Conservation (phyloP, 345 rosid species). For the Lepidium didymum region DNA sequence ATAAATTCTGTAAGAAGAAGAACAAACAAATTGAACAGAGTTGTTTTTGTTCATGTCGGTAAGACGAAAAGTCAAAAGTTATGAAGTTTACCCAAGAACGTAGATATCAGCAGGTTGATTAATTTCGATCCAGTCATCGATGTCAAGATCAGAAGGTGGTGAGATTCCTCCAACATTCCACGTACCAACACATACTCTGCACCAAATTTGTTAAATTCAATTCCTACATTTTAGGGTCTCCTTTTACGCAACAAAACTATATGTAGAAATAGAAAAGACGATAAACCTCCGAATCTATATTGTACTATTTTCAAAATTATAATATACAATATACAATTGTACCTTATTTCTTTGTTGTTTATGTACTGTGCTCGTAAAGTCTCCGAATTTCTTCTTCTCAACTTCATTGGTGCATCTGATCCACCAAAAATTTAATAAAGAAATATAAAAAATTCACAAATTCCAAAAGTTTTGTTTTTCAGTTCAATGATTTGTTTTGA, state of each 20-base stretch:
- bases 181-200: slow-evolving; percentile 69
- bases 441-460: neutral
- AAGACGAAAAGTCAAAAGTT: slow-evolving; percentile 13
- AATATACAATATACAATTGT: neutral
- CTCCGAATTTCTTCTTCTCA: slow-evolving; percentile 28
- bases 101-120: slow-evolving; percentile 84
- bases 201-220: neutral
- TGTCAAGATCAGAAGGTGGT: slow-evolving; percentile 80
- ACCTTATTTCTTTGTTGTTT: slow-evolving; percentile 35
- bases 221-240: slow-evolving; percentile 19
- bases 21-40: slow-evolving; percentile 2
- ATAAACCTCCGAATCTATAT: neutral
- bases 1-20: neutral
- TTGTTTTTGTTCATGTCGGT: slow-evolving; percentile 17
- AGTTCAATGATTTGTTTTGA: neutral
- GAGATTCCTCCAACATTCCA: slow-evolving; percentile 93
- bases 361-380: slow-evolving; percentile 32
- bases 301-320: neutral
- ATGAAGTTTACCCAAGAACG: slow-evolving; percentile 53
- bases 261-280: neutral
- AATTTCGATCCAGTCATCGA: slow-evolving; percentile 77
- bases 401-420: slow-evolving; percentile 24
- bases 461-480: neutral
- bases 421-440: neutral
- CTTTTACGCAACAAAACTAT: slow-evolving; percentile 16